Percentiles rank a stretch among this genome's conserved stretches.
Conservation (phyloP, 1,284 basidiomycete species). For the Bondarzewia mesenterica region DNA sequence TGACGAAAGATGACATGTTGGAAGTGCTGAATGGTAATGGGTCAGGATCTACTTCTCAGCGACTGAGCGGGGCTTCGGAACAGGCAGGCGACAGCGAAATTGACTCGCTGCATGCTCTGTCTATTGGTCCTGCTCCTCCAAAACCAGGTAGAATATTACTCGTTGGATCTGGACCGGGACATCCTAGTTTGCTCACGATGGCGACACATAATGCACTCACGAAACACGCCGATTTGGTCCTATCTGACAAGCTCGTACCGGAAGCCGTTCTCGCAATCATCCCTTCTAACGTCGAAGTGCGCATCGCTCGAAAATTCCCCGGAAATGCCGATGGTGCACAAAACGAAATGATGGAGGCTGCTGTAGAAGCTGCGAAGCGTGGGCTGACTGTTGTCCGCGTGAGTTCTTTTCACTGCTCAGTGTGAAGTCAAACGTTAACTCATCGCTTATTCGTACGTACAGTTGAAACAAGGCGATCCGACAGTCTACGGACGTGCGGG, state of each 20-base stretch:
- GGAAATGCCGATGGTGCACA: constrained; percentile 96
- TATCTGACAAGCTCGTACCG: constrained; percentile 97
- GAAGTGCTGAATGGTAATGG: constrained; percentile 44
- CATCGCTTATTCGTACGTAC: background rate
- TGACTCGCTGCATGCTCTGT: constrained; percentile 20
- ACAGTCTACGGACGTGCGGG: constrained; percentile 91
- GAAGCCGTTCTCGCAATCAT: constrained; percentile 84
- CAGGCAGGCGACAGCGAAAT: constrained; percentile 7
- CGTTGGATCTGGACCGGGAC: constrained; percentile 91
- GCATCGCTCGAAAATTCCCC: constrained; percentile 94
- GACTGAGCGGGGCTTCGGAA: background rate
- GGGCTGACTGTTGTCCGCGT: constrained; percentile 87
- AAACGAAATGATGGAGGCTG: constrained; percentile 88
- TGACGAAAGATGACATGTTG: constrained; percentile 67
- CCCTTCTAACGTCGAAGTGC: constrained; percentile 60
- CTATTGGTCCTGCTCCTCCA: constrained; percentile 21
- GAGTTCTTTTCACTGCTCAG: constrained; percentile 17
- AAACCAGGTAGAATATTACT: constrained; percentile 71
- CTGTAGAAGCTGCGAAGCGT: constrained; percentile 69
- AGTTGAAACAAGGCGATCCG: constrained; percentile 96
- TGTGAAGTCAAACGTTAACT: constrained; percentile 4
- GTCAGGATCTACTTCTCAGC: constrained; percentile 4
- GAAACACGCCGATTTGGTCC: constrained; percentile 73
- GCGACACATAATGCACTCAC: constrained; percentile 81
- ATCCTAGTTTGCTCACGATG: constrained; percentile 85